Conservation (phyloP, 2,329 filamentous ascomycete species). For the Pseudogymnoascus pannorum region DNA sequence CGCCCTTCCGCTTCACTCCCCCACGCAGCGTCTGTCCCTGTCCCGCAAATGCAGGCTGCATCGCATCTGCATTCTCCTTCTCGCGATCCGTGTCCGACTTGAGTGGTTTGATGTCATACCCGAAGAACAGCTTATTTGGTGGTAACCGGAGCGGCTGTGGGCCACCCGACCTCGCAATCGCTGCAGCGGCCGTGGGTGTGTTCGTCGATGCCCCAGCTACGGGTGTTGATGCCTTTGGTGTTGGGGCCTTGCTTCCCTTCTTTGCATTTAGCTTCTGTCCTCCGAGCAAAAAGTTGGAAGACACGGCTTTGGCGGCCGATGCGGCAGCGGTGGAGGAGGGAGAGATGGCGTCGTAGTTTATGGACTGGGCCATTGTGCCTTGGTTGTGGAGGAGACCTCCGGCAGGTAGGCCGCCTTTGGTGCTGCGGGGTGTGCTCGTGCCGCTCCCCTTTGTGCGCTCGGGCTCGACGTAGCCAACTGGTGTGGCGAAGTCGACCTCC, state of each 20-base stretch:
- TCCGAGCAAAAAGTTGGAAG: conserved; percentile 71
- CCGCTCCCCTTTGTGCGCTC: conserved; percentile 58
- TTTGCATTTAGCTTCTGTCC: conserved; percentile 80
- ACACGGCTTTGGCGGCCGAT: conserved; percentile 52
- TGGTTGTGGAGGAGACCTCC: conserved; percentile 74
- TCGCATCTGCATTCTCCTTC: conserved; percentile 56
- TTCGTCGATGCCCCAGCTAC: conserved; percentile 47
- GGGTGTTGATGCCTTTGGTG: conserved; percentile 67
- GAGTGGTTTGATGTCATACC: conserved; percentile 84
- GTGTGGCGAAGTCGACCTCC: conserved; percentile 90
- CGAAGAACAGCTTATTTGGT: conserved; percentile 91
- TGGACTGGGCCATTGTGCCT: conserved; percentile 94
- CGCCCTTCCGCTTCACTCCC: conserved; percentile 60
- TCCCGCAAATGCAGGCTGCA: conserved; percentile 71
- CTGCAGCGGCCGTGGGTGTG: conserved; percentile 29
- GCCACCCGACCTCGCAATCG: conserved; percentile 55
- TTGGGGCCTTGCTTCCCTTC: conserved; percentile 68
- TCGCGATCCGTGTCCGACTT: conserved; percentile 69
- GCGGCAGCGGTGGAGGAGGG: conserved; percentile 63
- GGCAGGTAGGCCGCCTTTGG: conserved; percentile 53
- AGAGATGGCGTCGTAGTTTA: conserved; percentile 89
- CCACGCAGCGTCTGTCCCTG: conserved; percentile 73
- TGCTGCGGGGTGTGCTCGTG: conserved; percentile 77
- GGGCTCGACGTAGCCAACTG: conserved; percentile 89
- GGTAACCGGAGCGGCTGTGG: conserved; percentile 79